phyloP scores from a whole-genome alignment of 306 rosid species.

The Oxytropis ochrocephala region DNA sequence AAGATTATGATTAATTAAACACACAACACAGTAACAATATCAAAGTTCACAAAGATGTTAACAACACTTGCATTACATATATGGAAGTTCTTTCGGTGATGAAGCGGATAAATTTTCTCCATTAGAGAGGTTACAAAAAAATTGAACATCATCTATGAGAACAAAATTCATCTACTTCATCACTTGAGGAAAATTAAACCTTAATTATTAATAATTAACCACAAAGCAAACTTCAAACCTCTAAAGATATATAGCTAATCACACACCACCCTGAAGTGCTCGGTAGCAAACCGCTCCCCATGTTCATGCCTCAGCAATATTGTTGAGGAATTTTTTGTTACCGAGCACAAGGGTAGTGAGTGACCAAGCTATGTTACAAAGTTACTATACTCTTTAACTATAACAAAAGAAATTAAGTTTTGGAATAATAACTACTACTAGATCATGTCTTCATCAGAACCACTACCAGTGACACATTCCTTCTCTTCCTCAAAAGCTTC shows the following conservation, averaged over 20 bases:
- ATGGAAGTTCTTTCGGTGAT: conserved; percentile 37
- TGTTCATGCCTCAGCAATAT: conserved; percentile 26
- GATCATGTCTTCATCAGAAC: conserved; percentile 47
- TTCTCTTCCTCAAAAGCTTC: conserved; percentile 54
- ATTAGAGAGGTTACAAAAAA: conserved; percentile 24
- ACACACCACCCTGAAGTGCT: conserved; percentile 44
- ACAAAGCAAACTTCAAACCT: conserved; percentile 22
- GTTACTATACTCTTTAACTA: not conserved
- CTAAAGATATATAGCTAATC: not conserved
- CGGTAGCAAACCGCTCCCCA: conserved; percentile 68
- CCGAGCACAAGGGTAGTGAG: conserved; percentile 62
- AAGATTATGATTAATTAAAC: not conserved
- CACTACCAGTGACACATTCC: conserved; percentile 57
- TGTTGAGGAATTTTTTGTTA: conserved; percentile 70
- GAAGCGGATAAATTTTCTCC: conserved; percentile 92
- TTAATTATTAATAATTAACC: conserved; percentile 32
- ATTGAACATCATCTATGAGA: conserved; percentile 20
- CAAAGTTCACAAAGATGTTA: not conserved
- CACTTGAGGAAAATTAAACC: conserved; percentile 39
- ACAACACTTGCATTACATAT: not conserved
- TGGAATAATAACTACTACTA: not conserved
- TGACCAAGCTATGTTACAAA: not conserved
- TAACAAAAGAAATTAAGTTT: not conserved
- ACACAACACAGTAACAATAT: not conserved
- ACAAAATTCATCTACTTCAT: conserved; percentile 94